Base-by-base conservation (phyloP, 352 stramenopile genomes). In the Pythium folliculosum region DNA sequence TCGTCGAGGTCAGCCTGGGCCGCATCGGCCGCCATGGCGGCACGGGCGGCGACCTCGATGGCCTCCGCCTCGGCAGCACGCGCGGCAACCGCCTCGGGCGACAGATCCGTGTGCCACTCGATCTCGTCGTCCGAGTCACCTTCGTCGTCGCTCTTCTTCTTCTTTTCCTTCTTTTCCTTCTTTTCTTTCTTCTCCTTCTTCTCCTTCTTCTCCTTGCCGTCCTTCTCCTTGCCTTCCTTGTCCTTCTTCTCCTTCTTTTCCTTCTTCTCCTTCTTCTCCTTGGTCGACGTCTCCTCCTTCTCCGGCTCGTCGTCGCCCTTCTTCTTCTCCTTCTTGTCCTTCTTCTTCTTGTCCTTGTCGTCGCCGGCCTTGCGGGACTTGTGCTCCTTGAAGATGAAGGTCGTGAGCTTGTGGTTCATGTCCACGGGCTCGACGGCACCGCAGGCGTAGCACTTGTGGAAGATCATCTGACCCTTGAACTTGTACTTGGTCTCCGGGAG, bases 401-500 rank as follows among this genome's bases (percentile, higher is more conserved):
- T 99, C 69, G 86, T 97, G 68, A 99, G 86, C 82, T 99, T 99
- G 82, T 99, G 96, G 68, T 89, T 97, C 96, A 99, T 98, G 82
- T 99, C 97, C 25, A 99, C 93, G 45, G 95, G 91, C 66, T 99
- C 94, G 25, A 98, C 98, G 9, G 89, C 91, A 48, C 98, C 97
- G 84, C 98, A 99, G 13, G 97, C 97, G 65, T 96, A 92, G 80
- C 98, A 99, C 73, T 99, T 98, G 84, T 99, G 97, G 73, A 87
- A 98, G 73, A 99, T 98, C 45, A 92, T 80, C 73, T 93, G 83
- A 48, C 89, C 90, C 86, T 99, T 99, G 74, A 99, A 99, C 77
- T 99, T 99, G 87, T 99, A 99, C 65, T 99, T 96, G 13, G 97
- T 99, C 83, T 99, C 98, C 0, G 98, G 98, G 21, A 99, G 84